A percentile compares a stretch with the other conserved stretches of the same genome.
Evolutionary conservation across 352 stramenopile genomes (phyloP).

Genomic region (Phytophthora quininea): DNA sequence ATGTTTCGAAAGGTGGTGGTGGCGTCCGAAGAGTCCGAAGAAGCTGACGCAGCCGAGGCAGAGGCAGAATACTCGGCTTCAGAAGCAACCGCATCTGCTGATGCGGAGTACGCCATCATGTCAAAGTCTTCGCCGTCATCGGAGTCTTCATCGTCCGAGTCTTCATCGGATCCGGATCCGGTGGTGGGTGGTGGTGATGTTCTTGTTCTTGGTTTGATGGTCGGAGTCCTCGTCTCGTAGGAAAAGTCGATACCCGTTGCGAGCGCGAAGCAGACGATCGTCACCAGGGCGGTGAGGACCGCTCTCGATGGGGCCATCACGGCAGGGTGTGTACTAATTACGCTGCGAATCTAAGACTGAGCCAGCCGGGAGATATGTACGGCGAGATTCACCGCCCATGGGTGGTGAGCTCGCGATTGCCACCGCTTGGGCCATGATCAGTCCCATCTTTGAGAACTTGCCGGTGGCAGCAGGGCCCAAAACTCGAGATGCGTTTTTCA

Average conservation of each 20-base stretch:
- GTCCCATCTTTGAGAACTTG: conserved; percentile 2
- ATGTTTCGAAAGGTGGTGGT: background rate
- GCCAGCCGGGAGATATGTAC: too few relatives aligned
- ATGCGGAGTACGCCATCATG: background rate
- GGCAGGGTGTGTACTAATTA: background rate
- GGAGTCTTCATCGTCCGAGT: background rate
- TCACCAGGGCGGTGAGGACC: background rate
- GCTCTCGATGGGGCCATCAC: background rate
- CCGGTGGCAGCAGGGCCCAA: background rate
- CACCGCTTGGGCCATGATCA: background rate
- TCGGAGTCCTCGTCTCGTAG: background rate
- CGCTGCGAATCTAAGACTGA: background rate
- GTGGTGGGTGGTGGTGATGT: background rate
- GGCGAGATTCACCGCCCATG: background rate
- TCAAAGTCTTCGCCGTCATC: too few relatives aligned
- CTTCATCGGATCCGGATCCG: background rate
- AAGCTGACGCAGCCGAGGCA: background rate
- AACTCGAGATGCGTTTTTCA: background rate
- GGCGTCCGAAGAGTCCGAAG: background rate
- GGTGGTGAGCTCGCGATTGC: background rate
- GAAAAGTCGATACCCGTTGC: background rate
- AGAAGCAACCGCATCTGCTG: background rate
- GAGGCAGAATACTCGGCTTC: background rate
- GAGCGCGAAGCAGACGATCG: background rate
- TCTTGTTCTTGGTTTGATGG: background rate